Conservation (phyloP, 257 asterid genomes). For the Solanum rostratum region DNA sequence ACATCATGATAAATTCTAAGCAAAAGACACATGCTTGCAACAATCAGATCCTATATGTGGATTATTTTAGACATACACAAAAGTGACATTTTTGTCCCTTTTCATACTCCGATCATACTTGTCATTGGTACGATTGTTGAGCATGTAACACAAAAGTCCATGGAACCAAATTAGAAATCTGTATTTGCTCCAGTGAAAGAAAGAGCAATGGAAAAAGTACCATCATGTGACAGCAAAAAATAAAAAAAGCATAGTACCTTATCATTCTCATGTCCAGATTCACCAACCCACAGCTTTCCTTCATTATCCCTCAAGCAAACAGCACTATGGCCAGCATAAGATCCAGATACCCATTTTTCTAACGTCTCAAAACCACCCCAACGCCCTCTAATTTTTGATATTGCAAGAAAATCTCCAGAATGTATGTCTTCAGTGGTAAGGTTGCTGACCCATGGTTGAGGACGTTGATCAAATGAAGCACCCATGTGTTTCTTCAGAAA, state of each 20-base stretch:
- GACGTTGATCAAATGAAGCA: conserved; percentile 63
- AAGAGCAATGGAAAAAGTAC: background rate
- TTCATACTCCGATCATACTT: background rate
- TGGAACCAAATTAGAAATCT: background rate
- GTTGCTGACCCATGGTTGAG: conserved; percentile 77
- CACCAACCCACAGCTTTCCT: conserved; percentile 88
- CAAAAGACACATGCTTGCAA: background rate
- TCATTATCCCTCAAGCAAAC: conserved; percentile 72
- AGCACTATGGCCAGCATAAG: conserved; percentile 85
- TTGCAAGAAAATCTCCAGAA: conserved; percentile 73
- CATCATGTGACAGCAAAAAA: background rate
- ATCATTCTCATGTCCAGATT: conserved; percentile 81
- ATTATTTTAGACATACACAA: background rate
- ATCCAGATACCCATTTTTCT: conserved; percentile 85
- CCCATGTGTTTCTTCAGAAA: conserved; percentile 83
- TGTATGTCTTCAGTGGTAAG: conserved; percentile 47
- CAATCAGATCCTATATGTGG: background rate
- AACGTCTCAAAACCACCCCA: conserved; percentile 94
- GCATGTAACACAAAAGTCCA: background rate
- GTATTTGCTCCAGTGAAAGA: background rate
- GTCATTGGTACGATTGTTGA: background rate
- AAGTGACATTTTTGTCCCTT: background rate
- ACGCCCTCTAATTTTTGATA: conserved; percentile 78
- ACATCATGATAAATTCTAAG: background rate
- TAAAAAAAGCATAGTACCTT: conserved; percentile 28